A percentile compares a stretch with the other conserved stretches of the same genome.
phyloP scores from a whole-genome alignment of 2,329 filamentous ascomycete species.

The Diaporthe helianthi region DNA sequence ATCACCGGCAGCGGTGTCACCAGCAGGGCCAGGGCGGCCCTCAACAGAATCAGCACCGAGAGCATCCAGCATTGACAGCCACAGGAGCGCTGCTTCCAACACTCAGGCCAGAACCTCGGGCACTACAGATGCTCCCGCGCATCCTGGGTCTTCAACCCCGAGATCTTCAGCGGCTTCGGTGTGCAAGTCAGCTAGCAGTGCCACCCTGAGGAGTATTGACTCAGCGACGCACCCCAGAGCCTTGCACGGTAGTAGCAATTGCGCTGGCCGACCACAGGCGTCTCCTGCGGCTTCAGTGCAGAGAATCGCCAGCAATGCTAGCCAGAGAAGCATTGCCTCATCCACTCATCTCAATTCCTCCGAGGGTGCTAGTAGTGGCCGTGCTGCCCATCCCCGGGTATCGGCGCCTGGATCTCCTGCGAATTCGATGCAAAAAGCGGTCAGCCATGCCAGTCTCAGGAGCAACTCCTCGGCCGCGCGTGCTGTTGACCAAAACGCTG shows the following conservation, averaged over 20 bases:
- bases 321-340: neutral
- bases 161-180: neutral
- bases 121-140: no score
- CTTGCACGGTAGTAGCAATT: fast-evolving
- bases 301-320: neutral
- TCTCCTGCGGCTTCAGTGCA: neutral
- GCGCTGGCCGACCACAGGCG: neutral
- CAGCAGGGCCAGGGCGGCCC: neutral
- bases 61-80: neutral
- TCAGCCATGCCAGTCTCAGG: neutral
- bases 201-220: neutral
- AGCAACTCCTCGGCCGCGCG: neutral
- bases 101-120: neutral
- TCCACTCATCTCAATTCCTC: no score
- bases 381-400: no score
- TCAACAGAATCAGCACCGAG: neutral
- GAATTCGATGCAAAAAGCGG: no score
- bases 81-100: neutral
- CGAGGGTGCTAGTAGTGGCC: no score
- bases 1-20: neutral
- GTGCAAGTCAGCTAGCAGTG: neutral
- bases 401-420: no score
- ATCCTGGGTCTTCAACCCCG: neutral
- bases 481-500: no score
- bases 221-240: neutral